A percentile compares a stretch with the other conserved stretches of the same genome.
phyloP scores from a whole-genome alignment of 2,329 filamentous ascomycete genomes.

The Aspergillus awamori region DNA sequence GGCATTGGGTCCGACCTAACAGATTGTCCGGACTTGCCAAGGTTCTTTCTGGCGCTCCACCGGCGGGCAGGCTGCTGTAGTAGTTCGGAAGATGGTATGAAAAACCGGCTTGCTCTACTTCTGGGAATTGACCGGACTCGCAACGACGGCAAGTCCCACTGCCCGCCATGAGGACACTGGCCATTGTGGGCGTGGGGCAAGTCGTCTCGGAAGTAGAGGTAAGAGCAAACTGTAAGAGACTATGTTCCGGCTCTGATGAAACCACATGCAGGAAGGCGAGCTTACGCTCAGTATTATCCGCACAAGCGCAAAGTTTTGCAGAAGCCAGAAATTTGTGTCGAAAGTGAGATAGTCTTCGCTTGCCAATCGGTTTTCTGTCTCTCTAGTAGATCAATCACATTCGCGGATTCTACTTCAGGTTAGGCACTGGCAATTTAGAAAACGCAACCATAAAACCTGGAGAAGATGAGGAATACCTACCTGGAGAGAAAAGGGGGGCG shows the following conservation, averaged over 20 bases:
- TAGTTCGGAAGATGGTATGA: neutral
- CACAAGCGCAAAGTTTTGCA: neutral
- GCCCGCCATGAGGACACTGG: neutral
- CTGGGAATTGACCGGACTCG: neutral
- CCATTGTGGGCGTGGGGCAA: neutral
- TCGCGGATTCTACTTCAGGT: neutral
- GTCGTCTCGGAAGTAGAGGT: neutral
- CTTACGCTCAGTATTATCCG: neutral
- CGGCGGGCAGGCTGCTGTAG: neutral
- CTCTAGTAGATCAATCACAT: neutral
- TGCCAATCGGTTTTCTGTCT: neutral
- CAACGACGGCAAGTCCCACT: neutral
- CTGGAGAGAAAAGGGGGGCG: constrained; percentile 1
- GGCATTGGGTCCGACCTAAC: neutral
- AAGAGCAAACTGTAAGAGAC: neutral
- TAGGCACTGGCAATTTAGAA: neutral
- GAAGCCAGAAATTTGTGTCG: neutral
- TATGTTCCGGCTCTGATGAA: neutral
- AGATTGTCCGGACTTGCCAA: neutral
- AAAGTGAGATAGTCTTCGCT: neutral
- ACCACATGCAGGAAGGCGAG: neutral
- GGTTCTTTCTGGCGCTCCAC: neutral
- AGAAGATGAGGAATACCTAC: neutral
- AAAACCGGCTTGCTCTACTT: neutral
- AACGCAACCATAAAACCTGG: neutral